A percentile compares a stretch with the other conserved stretches of the same genome.
Conservation (phyloP, 192 early-diverging fungal species). For the Podila epicladia region DNA sequence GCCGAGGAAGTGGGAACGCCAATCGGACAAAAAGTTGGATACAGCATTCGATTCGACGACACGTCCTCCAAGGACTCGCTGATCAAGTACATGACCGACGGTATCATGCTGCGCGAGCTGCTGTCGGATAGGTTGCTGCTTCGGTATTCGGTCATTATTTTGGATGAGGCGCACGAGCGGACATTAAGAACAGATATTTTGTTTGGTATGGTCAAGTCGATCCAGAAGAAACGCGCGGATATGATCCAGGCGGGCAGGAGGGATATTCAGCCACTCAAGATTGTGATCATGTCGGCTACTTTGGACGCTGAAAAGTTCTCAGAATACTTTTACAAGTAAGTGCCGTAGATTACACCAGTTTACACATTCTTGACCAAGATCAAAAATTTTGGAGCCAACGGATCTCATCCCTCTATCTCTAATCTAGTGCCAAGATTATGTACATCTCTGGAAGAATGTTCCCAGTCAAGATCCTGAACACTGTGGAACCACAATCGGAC, state of each 20-base stretch:
- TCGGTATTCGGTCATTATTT: conserved; percentile 85
- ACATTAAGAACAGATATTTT: conserved; percentile 96
- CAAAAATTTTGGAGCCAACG: too few species aligned
- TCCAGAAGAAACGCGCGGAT: conserved; percentile 73
- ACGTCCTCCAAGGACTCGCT: conserved; percentile 79
- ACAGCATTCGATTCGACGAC: conserved; percentile 96
- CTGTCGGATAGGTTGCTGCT: conserved; percentile 81
- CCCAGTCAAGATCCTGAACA: conserved; percentile 86
- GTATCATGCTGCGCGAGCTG: conserved; percentile 93
- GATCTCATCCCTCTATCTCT: neutral
- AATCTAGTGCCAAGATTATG: conserved; percentile 74
- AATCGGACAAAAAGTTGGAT: conserved; percentile 85
- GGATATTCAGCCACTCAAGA: conserved; percentile 73
- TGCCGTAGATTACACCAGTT: too few species aligned
- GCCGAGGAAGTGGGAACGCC: conserved; percentile 81
- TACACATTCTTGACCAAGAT: too few species aligned
- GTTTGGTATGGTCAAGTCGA: conserved; percentile 94
- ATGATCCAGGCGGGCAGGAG: conserved; percentile 52
- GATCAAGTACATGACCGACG: conserved; percentile 97
- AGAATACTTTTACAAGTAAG: conserved; percentile 80
- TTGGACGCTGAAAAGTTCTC: conserved; percentile 94
- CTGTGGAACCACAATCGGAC: conserved; percentile 84
- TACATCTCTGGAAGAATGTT: conserved; percentile 92
- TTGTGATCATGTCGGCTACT: conserved; percentile 97
- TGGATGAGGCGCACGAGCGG: conserved; percentile 99